These are phyloP conservation scores for Epithemia pelagica DNA, from an alignment of 108 stramenopile species.

Conservation along the genomic window DNA sequence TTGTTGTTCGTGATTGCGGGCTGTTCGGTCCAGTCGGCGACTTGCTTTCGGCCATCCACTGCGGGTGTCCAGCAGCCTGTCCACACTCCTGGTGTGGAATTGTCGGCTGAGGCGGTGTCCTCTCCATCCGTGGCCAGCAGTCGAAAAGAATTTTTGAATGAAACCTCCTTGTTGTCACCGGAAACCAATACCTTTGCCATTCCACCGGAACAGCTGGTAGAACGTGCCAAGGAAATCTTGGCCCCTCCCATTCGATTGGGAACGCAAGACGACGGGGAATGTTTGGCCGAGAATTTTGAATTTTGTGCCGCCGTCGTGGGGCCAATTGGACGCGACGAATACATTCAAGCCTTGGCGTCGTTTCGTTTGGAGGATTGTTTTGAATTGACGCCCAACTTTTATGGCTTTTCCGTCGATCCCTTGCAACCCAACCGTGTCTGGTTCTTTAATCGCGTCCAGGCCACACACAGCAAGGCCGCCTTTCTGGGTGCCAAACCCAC, in stretches of 20 bases:
- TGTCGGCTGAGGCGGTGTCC: no score
- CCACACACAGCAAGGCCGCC: conserved; percentile 32
- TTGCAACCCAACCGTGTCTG: conserved; percentile 62
- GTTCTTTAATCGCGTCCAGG: conserved; percentile 44
- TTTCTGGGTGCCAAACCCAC: conserved; percentile 48
- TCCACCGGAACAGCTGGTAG: conserved; percentile 36
- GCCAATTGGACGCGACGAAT: conserved; percentile 47
- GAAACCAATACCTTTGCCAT: conserved; percentile 39
- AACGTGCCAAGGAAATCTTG: conserved; percentile 39
- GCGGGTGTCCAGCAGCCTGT: no score
- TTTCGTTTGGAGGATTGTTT: conserved; percentile 57
- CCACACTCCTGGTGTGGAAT: no score
- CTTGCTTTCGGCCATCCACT: no score
- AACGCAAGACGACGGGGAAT: conserved; percentile 41
- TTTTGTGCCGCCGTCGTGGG: conserved; percentile 71
- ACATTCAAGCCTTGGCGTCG: conserved; percentile 35
- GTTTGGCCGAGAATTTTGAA: conserved; percentile 63
- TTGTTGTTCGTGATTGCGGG: no score
- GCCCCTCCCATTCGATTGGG: conserved; percentile 35
- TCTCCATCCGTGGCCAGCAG: no score
- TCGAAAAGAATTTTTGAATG: no score
- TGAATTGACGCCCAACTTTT: conserved; percentile 37
- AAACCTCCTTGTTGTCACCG: no score
- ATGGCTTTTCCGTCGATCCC: conserved; percentile 65
- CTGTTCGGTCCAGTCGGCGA: no score